Evolutionary conservation across 1,284 basidiomycete species (phyloP).

Genomic region (Malassezia brasiliensis): DNA sequence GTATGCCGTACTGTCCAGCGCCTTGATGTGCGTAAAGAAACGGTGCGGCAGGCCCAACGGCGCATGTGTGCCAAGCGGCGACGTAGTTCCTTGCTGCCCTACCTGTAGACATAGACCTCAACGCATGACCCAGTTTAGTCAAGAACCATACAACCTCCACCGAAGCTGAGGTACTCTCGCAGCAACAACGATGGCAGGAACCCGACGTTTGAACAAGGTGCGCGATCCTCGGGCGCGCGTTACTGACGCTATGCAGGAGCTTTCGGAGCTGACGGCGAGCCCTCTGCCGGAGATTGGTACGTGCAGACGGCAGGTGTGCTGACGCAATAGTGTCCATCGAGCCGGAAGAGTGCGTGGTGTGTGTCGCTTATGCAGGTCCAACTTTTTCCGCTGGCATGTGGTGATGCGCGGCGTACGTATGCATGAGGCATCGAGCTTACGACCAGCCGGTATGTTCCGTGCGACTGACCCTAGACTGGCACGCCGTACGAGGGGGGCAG

Average conservation of each 20-base stretch:
- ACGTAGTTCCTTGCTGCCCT: not conserved
- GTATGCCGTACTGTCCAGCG: conserved; percentile 9
- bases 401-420: conserved; percentile 3
- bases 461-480: not conserved
- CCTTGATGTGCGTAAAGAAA: conserved; percentile 7
- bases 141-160: no score
- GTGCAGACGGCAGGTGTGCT: not conserved
- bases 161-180: no score
- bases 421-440: not conserved
- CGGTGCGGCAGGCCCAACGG: no score
- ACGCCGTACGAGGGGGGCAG: conserved; percentile 14
- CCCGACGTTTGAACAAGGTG: conserved; percentile 10
- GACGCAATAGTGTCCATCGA: not conserved
- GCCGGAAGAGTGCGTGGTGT: conserved; percentile 5
- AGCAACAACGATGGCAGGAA: conserved; percentile 6
- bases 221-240: not conserved
- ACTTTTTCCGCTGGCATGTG: conserved; percentile 11
- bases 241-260: conserved; percentile 3
- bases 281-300: conserved; percentile 8
- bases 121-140: no score
- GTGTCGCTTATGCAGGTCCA: not conserved
- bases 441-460: not conserved
- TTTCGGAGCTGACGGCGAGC: conserved; percentile 3
- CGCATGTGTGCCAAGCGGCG: no score
- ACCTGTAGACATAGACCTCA: not conserved